Conservation (phyloP, 2,329 filamentous ascomycete species). For the Pezicula neosporulosa region DNA sequence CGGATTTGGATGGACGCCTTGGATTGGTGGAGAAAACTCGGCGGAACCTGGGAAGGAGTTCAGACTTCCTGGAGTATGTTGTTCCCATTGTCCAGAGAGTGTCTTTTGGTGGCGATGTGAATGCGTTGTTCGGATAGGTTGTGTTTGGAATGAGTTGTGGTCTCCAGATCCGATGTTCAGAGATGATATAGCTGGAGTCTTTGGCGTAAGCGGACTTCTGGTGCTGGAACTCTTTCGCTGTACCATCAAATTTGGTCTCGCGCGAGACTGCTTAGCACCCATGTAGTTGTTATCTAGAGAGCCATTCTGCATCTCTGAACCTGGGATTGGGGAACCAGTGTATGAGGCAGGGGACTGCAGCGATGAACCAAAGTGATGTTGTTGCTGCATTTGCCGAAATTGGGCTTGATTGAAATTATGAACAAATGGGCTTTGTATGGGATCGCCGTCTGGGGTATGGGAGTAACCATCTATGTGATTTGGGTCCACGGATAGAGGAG, state of each 20-base stretch:
- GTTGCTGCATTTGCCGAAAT: slow-evolving; percentile 65
- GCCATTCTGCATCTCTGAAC: slow-evolving; percentile 43
- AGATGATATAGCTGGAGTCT: slow-evolving; percentile 72
- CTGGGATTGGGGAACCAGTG: slow-evolving; percentile 45
- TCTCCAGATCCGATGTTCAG: slow-evolving; percentile 61
- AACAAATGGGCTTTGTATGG: slow-evolving; percentile 87
- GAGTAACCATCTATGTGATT: slow-evolving; percentile 77
- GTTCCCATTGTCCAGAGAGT: slow-evolving; percentile 85
- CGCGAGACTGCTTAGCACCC: slow-evolving; percentile 49
- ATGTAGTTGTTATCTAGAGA: slow-evolving; percentile 51
- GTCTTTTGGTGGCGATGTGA: slow-evolving; percentile 72
- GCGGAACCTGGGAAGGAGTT: slow-evolving; percentile 80
- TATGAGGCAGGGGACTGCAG: slow-evolving; percentile 50
- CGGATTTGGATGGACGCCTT: slow-evolving; percentile 59
- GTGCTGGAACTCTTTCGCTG: slow-evolving; percentile 65
- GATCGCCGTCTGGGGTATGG: slow-evolving; percentile 85
- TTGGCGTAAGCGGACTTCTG: slow-evolving; percentile 80
- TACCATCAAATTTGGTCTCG: slow-evolving; percentile 59
- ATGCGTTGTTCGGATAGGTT: slow-evolving; percentile 70
- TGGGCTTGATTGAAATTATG: slow-evolving; percentile 75
- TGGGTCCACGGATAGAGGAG: slow-evolving; percentile 58
- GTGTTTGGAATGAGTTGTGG: slow-evolving; percentile 70
- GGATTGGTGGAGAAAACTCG: slow-evolving; percentile 79
- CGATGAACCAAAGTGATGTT: slow-evolving; percentile 52
- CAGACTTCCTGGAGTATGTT: slow-evolving; percentile 73